These are phyloP conservation scores for Arthrobotrys pseudoclavata DNA, from an alignment of 2,329 filamentous ascomycete genomes.

Conservation along the genomic window DNA sequence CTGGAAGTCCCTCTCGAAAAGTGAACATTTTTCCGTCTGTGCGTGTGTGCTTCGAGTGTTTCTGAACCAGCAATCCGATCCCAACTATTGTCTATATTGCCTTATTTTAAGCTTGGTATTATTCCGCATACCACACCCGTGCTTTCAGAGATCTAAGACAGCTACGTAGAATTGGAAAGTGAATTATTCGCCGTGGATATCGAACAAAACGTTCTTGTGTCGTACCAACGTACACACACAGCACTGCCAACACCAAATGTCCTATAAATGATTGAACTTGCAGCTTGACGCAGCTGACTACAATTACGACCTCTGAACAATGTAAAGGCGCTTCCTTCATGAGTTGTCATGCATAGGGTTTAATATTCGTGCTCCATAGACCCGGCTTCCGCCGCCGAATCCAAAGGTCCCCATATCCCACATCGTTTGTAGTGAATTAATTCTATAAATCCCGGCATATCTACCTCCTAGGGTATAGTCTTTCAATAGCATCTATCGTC, in stretches of 20 bases:
- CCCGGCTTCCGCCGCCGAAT: background rate
- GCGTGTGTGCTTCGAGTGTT: background rate
- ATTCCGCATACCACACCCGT: background rate
- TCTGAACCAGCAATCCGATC: no score
- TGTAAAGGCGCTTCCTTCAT: background rate
- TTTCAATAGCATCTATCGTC: background rate
- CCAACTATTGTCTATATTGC: background rate
- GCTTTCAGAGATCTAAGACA: background rate
- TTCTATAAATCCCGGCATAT: conserved; percentile 1
- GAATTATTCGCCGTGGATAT: background rate
- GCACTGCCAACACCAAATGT: conserved; percentile 9
- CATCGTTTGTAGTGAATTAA: background rate
- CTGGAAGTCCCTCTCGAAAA: background rate
- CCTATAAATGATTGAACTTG: conserved; percentile 11
- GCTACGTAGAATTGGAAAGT: background rate
- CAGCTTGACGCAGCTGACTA: conserved; percentile 9
- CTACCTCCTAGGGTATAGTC: background rate
- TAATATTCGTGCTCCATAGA: background rate
- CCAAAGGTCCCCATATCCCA: background rate
- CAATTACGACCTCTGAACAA: background rate
- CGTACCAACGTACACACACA: background rate
- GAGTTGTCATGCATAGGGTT: conserved; percentile 25
- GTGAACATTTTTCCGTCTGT: background rate
- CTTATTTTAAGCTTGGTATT: background rate
- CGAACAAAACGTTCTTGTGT: background rate